A percentile compares a stretch with the other conserved stretches of the same genome.
phyloP scores from a whole-genome alignment of 257 asterid genomes.

The Plectranthus barbatus region DNA sequence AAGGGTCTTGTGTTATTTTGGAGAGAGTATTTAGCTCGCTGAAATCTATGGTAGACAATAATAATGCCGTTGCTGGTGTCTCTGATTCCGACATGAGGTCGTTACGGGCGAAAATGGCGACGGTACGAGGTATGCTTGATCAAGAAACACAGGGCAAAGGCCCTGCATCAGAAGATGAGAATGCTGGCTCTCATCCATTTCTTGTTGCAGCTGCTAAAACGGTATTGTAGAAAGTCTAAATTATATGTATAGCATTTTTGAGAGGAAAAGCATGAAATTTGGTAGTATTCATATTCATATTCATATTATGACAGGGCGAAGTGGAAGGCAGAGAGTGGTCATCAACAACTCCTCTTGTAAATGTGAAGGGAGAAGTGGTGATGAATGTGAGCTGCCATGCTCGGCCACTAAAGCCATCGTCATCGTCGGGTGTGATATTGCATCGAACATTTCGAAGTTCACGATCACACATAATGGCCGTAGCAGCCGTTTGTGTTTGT shows the following conservation, averaged over 20 bases:
- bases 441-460: slow-evolving; percentile 25
- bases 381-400: slow-evolving; percentile 27
- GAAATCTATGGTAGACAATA: slow-evolving; percentile 26
- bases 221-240: no score
- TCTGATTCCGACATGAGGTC: slow-evolving; percentile 40
- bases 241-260: no score
- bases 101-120: slow-evolving; percentile 34
- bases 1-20: slow-evolving; percentile 42
- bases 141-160: slow-evolving; percentile 22
- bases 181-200: slow-evolving; percentile 12
- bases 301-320: slow-evolving; percentile 24
- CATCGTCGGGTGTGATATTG: slow-evolving; percentile 7
- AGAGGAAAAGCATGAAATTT: neutral
- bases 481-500: slow-evolving; percentile 49
- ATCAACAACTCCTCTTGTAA: slow-evolving; percentile 44
- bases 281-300: no score
- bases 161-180: neutral
- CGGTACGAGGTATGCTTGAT: slow-evolving; percentile 28
- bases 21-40: slow-evolving; percentile 38
- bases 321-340: slow-evolving; percentile 10
- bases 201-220: slow-evolving; percentile 14
- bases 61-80: slow-evolving; percentile 21
- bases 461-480: slow-evolving; percentile 32
- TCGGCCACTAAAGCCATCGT: slow-evolving; percentile 30
- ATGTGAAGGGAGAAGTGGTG: slow-evolving; percentile 21